Evolutionary conservation across 2,329 filamentous ascomycete genomes (phyloP).

Genomic region (Nothopassalora personata): DNA sequence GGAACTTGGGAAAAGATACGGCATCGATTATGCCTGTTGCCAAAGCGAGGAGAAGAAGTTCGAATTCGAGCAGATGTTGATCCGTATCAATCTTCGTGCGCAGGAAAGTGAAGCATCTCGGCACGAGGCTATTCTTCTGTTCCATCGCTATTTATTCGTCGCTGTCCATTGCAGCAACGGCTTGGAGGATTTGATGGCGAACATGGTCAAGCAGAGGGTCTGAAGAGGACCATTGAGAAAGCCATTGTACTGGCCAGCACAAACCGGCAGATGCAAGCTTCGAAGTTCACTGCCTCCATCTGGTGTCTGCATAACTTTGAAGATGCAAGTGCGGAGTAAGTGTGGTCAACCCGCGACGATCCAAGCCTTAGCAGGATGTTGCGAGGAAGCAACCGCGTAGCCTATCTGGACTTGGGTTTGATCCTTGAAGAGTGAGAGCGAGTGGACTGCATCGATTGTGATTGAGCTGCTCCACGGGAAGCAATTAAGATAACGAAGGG

Average conservation of each 20-base stretch:
- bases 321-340: background rate
- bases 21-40: conserved; percentile 48
- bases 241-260: background rate
- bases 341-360: background rate
- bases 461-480: too few relatives aligned
- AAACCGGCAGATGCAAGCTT: background rate
- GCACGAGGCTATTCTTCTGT: background rate
- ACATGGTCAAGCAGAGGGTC: background rate
- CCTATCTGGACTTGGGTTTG: background rate
- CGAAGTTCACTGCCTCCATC: background rate
- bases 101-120: background rate
- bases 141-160: background rate
- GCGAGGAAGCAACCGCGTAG: background rate
- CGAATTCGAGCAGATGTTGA: conserved; percentile 24
- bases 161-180: background rate
- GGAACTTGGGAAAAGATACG: conserved; percentile 56
- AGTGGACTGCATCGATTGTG: too few relatives aligned
- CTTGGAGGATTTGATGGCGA: background rate
- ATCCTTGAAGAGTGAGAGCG: too few relatives aligned
- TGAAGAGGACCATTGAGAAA: background rate
- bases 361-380: background rate
- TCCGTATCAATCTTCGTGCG: conserved; percentile 3
- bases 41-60: conserved; percentile 39
- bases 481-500: too few relatives aligned
- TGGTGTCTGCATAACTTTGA: background rate